Conservation (phyloP, 2,329 filamentous ascomycete genomes). For the Meredithiella fracta region DNA sequence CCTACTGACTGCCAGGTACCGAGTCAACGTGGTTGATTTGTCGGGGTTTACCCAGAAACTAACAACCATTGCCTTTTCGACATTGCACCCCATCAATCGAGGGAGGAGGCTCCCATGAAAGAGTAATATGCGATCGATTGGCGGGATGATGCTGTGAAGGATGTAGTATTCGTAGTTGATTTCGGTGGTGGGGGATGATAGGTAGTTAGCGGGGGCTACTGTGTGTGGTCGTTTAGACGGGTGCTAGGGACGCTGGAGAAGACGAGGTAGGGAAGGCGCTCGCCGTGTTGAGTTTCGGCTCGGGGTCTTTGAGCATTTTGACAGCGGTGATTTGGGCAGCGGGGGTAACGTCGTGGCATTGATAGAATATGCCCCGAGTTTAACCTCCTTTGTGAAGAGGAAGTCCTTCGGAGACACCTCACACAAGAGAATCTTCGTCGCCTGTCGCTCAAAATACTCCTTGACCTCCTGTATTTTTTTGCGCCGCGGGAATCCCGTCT, state of each 20-base stretch:
- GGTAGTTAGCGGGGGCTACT: constrained; percentile 68
- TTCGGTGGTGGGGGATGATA: constrained; percentile 59
- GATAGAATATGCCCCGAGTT: constrained; percentile 57
- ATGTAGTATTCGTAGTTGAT: constrained; percentile 97
- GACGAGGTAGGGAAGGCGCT: constrained; percentile 89
- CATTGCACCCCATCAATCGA: constrained; percentile 92
- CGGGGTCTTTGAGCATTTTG: constrained; percentile 72
- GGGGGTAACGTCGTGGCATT: constrained; percentile 46
- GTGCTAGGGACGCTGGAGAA: constrained; percentile 75
- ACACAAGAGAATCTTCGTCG: constrained; percentile 80
- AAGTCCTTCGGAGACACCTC: constrained; percentile 86
- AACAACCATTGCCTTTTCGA: constrained; percentile 51
- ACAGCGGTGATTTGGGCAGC: constrained; percentile 78
- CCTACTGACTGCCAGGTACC: too few relatives aligned
- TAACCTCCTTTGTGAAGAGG: constrained; percentile 86
- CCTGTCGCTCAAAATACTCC: constrained; percentile 75
- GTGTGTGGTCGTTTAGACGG: constrained; percentile 74
- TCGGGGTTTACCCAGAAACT: too few relatives aligned
- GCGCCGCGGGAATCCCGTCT: constrained; percentile 86
- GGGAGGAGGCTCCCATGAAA: constrained; percentile 83
- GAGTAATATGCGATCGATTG: constrained; percentile 90
- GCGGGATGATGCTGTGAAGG: constrained; percentile 83
- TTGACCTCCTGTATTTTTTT: constrained; percentile 98
- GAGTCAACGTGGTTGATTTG: too few relatives aligned
- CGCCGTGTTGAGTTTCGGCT: constrained; percentile 83